Evolutionary conservation across 2,329 filamentous ascomycete species (phyloP).

Genomic region (Ophiostoma piceae): DNA sequence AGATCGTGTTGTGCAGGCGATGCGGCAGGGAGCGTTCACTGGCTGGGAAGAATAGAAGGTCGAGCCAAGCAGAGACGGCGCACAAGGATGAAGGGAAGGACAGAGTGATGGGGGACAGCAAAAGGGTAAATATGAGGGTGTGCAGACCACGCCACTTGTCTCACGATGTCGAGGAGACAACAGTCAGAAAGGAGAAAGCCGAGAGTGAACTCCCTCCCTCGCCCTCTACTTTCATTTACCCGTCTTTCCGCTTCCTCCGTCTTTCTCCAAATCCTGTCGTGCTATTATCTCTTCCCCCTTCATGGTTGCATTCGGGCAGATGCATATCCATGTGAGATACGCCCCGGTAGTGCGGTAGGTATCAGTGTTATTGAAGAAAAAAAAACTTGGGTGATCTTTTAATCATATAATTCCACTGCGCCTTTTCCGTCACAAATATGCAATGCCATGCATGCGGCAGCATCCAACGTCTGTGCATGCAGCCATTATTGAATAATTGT

Average conservation of each 20-base stretch:
- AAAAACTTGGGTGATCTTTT: background rate
- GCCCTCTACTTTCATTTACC: background rate
- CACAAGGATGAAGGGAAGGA: background rate
- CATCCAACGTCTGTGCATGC: background rate
- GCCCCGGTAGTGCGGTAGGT: background rate
- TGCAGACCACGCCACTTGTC: conserved; percentile 1
- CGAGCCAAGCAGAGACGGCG: background rate
- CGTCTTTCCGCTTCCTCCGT: background rate
- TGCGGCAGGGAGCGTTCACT: background rate
- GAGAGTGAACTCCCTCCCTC: background rate
- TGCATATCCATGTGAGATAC: background rate
- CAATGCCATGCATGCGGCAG: background rate
- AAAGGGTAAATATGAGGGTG: background rate
- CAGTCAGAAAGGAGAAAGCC: background rate
- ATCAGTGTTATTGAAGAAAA: too few relatives aligned
- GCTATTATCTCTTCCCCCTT: too few relatives aligned
- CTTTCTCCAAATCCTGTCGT: background rate
- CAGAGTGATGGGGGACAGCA: background rate
- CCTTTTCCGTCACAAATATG: background rate
- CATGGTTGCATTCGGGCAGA: conserved; percentile 3
- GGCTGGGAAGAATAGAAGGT: too few relatives aligned
- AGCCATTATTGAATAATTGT: background rate
- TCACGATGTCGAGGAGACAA: background rate
- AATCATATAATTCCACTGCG: background rate
- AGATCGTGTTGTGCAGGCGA: background rate